Percentiles rank a stretch among this genome's conserved stretches.
These are phyloP conservation scores for Tetrapyrgos nigripes DNA, from an alignment of 1,284 basidiomycete species.

Conservation along the genomic window DNA sequence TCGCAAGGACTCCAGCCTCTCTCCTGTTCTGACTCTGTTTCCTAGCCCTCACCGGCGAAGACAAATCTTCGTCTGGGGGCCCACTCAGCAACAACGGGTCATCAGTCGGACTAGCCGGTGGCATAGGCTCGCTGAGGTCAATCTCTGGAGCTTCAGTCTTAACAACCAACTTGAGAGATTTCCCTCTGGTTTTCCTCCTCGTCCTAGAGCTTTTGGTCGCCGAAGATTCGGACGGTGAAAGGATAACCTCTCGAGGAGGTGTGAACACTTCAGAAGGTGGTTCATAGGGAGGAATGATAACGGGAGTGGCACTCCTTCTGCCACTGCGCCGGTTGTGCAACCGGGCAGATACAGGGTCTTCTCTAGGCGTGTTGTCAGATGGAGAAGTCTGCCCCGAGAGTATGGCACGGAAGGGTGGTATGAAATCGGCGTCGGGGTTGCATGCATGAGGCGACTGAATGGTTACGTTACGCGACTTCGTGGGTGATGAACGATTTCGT, in stretches of 20 bases:
- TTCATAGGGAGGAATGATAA: conserved; percentile 58
- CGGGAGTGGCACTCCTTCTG: conserved; percentile 49
- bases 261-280: conserved; percentile 71
- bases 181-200: conserved; percentile 6
- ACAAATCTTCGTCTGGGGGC: conserved; percentile 19
- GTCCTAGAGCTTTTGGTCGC: conserved; percentile 18
- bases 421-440: conserved; percentile 59
- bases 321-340: conserved; percentile 24
- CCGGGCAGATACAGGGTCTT: background rate
- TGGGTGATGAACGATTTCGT: conserved; percentile 33
- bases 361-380: background rate
- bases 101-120: conserved; percentile 75
- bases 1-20: conserved; percentile 5
- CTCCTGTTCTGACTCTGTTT: conserved; percentile 5
- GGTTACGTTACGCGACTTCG: conserved; percentile 32
- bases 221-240: conserved; percentile 42
- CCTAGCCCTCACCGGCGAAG: background rate
- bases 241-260: conserved; percentile 65
- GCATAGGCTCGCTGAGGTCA: conserved; percentile 60
- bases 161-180: conserved; percentile 30
- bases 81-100: conserved; percentile 72
- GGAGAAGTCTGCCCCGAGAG: conserved; percentile 1
- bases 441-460: conserved; percentile 50
- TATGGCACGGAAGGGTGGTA: conserved; percentile 41
- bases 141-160: conserved; percentile 67